phyloP scores from a whole-genome alignment of 768 basidiomycete species.

The Lactarius hatsudake region DNA sequence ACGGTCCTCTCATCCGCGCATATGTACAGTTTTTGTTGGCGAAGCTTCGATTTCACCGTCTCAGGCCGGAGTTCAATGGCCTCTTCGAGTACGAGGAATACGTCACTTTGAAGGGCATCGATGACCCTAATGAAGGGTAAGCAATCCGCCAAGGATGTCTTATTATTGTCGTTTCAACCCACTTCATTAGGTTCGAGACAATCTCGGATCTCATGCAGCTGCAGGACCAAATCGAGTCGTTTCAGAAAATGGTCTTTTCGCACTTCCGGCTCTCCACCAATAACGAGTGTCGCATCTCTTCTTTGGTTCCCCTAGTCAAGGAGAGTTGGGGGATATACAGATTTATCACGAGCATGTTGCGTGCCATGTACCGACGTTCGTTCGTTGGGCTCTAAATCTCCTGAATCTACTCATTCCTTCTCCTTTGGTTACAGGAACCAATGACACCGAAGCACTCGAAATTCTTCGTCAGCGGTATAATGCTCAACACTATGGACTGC shows the following conservation, averaged over 20 bases:
- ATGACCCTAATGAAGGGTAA: constrained; percentile 99
- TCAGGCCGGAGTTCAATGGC: constrained; percentile 97
- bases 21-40: constrained; percentile 95
- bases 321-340: constrained; percentile 99
- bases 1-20: constrained; percentile 87
- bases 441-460: constrained; percentile 83
- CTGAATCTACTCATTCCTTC: background rate
- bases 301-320: constrained; percentile 95
- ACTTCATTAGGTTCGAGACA: constrained; percentile 72
- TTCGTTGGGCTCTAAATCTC: constrained; percentile 15
- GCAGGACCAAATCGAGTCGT: constrained; percentile 98
- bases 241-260: constrained; percentile 96
- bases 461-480: constrained; percentile 85
- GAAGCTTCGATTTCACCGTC: constrained; percentile 92
- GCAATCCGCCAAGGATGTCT: constrained; percentile 29
- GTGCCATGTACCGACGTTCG: constrained; percentile 93
- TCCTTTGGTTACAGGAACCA: constrained; percentile 62
- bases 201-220: constrained; percentile 96
- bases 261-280: constrained; percentile 89
- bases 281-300: constrained; percentile 96
- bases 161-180: constrained; percentile 9
- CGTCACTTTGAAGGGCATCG: constrained; percentile 92
- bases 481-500: constrained; percentile 87
- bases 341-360: constrained; percentile 98
- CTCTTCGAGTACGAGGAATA: constrained; percentile 99